Evolutionary conservation across 495 filamentous ascomycete species (phyloP), one percentile per base, ranked within the genome.

Genomic region (Astrocystis sublimbata): DNA sequence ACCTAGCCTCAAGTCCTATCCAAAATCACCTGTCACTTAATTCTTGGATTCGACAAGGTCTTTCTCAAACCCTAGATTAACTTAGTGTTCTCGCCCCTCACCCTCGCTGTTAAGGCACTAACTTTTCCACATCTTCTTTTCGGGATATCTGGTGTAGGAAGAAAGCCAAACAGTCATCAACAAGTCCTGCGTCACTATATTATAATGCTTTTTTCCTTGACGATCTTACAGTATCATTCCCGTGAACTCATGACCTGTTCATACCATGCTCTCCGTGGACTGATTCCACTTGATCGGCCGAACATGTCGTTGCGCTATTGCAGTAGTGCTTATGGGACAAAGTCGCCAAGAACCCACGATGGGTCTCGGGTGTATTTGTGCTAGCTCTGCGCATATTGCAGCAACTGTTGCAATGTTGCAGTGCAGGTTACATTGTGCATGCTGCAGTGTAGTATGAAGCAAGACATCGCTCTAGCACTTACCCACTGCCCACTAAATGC

Each of bases 271-370:
- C 53, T 57, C 38, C 53, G 24, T 53, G 23, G 6, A 26, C 53
- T 30, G 33, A 15, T 28, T 17, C 24, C 54, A 26, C 38, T 33
- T n/a, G n/a, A n/a, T n/a, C 38, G 54, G 54, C 54, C 54, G 54
- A 57, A 7, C 33, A 40, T 40, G 43, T 40, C 54, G 54, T 35
- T 28, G 10, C 35, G 6, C 54, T 49, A 49, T 23, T 30, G 49
- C 30, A 51, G 26, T 57, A 57, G 54, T 45, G 54, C 54, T 57
- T 38, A 57, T 57, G 40, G 45, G 31, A n/a, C n/a, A n/a, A 56
- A 31, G 54, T 40, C 12, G 54, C 54, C 26, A 57, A 57, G 54
- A 10, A 7, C n/a, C 31, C 23, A 56, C 35, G 51, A 53, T 33
- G 15, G 28, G 17, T 23, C 1, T 10, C 36, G 23, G 38, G 21